Base-by-base conservation (phyloP, 805 yeast genomes). In the Candida glaebosa region DNA sequence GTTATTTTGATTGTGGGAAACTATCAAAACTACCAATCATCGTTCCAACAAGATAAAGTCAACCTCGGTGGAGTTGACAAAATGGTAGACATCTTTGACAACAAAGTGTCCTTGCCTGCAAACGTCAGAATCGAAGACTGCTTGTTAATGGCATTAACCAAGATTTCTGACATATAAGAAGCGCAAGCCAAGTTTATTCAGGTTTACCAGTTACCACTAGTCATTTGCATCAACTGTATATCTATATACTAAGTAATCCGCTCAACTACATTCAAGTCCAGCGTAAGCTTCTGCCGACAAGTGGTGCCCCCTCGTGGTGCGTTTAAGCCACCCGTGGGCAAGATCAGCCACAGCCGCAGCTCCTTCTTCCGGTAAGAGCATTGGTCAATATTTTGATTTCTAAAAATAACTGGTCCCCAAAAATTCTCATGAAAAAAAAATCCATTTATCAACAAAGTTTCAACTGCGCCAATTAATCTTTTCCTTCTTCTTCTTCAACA, bases 101-200 rank as follows among this genome's bases (percentile, higher is more conserved):
- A 83, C 3, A 67, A 73, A 41, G 38, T 79, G 18, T 53, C 54
- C 5, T 71, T 84, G 5, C 83, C 85, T 1, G 57, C 64, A 1
- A 78, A 83, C 0, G 72, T 77, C 0, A 67, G 84, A 44, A 70
- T 83, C 1, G 95, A 87, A 53, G 96, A 88, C 58, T 84, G 82
- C 3, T 71, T 81, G 1, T 54, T 82, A 61, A 78, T 84, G 7
- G 74, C 82, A 0, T 58, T 84, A 35, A 59, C 87, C 3, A 58
- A 49, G 16, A 37, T 35, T 16, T 19, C 16, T n/a, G n/a, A n/a
- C n/a, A n/a, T n/a, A n/a, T n/a, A n/a, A n/a, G n/a, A n/a, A n/a
- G n/a, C n/a, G n/a, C n/a, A n/a, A n/a, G n/a, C n/a, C n/a, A n/a
- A n/a, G n/a, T n/a, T n/a, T n/a, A n/a, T n/a, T n/a, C n/a, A n/a